Conservation (phyloP, 2,329 filamentous ascomycete genomes). For the Cladosporium sp. region DNA sequence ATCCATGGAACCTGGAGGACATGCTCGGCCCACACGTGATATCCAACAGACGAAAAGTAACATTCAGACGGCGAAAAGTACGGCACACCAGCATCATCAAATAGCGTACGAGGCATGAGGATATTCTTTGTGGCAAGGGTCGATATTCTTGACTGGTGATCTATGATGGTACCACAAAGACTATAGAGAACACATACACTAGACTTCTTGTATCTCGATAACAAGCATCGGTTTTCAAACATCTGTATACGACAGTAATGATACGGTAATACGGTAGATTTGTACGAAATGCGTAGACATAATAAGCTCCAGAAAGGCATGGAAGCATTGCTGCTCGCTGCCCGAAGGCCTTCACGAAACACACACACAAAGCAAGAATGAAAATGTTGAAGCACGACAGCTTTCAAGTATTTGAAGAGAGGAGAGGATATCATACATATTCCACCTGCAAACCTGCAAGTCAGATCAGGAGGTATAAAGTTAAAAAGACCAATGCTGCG, state of each 20-base stretch:
- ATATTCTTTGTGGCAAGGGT: neutral
- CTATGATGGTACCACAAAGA: too few species aligned
- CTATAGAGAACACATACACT: neutral
- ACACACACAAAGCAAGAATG: neutral
- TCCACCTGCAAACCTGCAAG: neutral
- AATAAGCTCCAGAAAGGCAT: too few species aligned
- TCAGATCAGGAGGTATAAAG: neutral
- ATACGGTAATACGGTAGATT: too few species aligned
- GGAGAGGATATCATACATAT: constrained; percentile 10
- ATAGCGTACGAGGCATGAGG: neutral
- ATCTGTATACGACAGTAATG: too few species aligned
- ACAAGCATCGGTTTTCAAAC: too few species aligned
- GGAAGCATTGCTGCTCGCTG: too few species aligned
- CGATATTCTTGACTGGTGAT: neutral
- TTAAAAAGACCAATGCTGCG: neutral
- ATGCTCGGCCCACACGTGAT: neutral
- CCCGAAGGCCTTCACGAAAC: too few species aligned
- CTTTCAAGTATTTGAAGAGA: neutral
- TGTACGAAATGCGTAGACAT: too few species aligned
- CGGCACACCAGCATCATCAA: neutral
- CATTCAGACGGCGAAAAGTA: neutral
- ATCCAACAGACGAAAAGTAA: neutral
- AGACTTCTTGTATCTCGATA: too few species aligned
- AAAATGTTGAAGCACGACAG: neutral
- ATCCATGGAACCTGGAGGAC: neutral